These are phyloP conservation scores for Mucor velutinosus DNA, from an alignment of 371 early-diverging fungal genomes.

Conservation along the genomic window DNA sequence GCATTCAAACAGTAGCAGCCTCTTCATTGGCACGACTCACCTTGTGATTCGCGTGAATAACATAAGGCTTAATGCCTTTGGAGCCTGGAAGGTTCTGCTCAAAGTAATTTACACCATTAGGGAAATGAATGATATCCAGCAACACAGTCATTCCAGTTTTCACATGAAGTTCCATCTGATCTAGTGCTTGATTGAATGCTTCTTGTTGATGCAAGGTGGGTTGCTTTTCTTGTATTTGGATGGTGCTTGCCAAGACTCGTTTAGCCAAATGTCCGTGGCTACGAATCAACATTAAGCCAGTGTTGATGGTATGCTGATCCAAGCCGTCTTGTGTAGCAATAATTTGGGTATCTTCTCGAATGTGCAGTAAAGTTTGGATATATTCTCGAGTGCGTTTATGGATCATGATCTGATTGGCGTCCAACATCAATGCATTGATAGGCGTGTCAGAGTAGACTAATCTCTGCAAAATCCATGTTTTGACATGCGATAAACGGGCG, in stretches of 20 bases:
- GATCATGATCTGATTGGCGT: conserved; percentile 19
- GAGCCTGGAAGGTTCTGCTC: conserved; percentile 3
- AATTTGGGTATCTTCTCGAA: conserved; percentile 18
- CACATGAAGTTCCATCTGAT: conserved; percentile 13
- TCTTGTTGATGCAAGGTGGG: conserved; percentile 12
- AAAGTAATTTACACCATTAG: conserved; percentile 22
- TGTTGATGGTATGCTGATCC: conserved; percentile 5
- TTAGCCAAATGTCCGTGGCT: background rate
- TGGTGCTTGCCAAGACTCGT: conserved; percentile 11
- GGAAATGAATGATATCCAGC: conserved; percentile 27
- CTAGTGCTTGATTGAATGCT: conserved; percentile 22
- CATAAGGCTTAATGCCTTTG: conserved; percentile 22
- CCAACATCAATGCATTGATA: conserved; percentile 14
- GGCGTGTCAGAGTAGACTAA: conserved; percentile 4
- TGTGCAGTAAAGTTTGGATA: conserved; percentile 15
- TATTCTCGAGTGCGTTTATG: conserved; percentile 20
- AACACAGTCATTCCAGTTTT: conserved; percentile 23
- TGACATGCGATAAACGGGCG: conserved; percentile 11
- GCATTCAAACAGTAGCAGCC: background rate
- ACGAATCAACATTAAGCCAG: conserved; percentile 14
- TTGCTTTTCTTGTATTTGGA: conserved; percentile 15
- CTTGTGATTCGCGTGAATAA: conserved; percentile 26
- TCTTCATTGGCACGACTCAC: background rate
- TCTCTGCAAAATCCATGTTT: conserved; percentile 20
- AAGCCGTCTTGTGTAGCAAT: conserved; percentile 17